phyloP scores from a whole-genome alignment of 2,329 filamentous ascomycete genomes.

The Microcyclosporella mali region DNA sequence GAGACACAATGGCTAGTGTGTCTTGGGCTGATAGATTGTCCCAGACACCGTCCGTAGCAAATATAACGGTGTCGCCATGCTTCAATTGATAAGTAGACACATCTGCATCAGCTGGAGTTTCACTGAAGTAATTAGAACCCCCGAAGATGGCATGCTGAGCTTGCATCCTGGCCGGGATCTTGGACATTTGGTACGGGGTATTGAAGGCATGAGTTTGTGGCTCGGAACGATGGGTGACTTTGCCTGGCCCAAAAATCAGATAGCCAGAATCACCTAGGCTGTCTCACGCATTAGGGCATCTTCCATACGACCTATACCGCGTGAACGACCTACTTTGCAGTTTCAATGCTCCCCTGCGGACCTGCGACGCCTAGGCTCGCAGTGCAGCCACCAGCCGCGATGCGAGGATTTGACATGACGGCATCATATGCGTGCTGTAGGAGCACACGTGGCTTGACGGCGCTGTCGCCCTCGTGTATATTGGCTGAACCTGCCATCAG shows the following conservation, averaged over 20 bases:
- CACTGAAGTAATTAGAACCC: slow-evolving; percentile 61
- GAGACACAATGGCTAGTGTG: slow-evolving; percentile 68
- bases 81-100: slow-evolving; percentile 69
- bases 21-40: slow-evolving; percentile 93
- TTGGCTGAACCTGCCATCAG: slow-evolving; percentile 64
- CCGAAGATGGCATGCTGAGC: slow-evolving; percentile 79
- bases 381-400: slow-evolving; percentile 82
- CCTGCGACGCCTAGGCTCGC: slow-evolving; percentile 78
- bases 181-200: slow-evolving; percentile 88
- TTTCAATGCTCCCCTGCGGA: slow-evolving; percentile 67
- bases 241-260: slow-evolving; percentile 76
- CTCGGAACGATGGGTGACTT: slow-evolving; percentile 73
- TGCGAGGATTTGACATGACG: slow-evolving; percentile 65
- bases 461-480: slow-evolving; percentile 37
- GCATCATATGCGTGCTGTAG: slow-evolving; percentile 81
- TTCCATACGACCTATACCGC: background rate
- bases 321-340: slow-evolving; percentile 60
- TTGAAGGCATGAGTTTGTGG: slow-evolving; percentile 97
- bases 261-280: slow-evolving; percentile 88
- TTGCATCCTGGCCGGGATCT: slow-evolving; percentile 74
- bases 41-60: slow-evolving; percentile 92
- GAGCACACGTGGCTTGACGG: slow-evolving; percentile 53
- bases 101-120: slow-evolving; percentile 77
- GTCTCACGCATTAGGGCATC: background rate
- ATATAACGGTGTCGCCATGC: slow-evolving; percentile 88